Base-by-base conservation (phyloP, 768 basidiomycete genomes). In the Tricholomella constricta region DNA sequence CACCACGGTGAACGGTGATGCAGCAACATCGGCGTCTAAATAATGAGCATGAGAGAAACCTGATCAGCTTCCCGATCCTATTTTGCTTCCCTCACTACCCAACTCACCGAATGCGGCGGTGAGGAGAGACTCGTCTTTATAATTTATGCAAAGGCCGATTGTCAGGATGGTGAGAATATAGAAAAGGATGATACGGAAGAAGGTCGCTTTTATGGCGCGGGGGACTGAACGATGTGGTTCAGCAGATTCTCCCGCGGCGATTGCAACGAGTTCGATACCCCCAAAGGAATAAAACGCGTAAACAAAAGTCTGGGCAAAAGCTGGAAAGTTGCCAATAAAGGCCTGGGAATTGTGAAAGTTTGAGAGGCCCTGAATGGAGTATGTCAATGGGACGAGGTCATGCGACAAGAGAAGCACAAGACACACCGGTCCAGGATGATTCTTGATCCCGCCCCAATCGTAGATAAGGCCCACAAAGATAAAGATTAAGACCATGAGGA, bases 271-370 rank as follows among this genome's bases (percentile, higher is more conserved):
- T 59, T 88, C 86, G 26, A 87, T 82, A 15, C 85, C 84, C 15
- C 80, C 83, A 65, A 80, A 85, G 7, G 85, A 86, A 68, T 83
- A 90, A 55, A 87, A 87, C 11, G 86, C 86, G 29, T 78, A 88
- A 32, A 87, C 83, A 54, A 85, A 86, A 4, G 78, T 80, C 59
- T 79, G 78, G 7, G 79, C 77, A 63, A 82, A 81, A 29, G 76
- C 69, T 32, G 75, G 51, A 50, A 81, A 82, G 40, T 79, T 80
- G 9, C 81, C 81, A 10, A 82, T 67, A 59, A 83, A 81, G 0
- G 80, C 80, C 65, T 82, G 79, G 8, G 71, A 69, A 34, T 76
- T 56, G 20, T 74, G 73, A 50, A 80, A 79, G 64, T 81, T 80
- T 4, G 78, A 66, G 4, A 80, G 74, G 15, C 82, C 81, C 81